phyloP scores from a whole-genome alignment of 1,139 yeast genomes.

The Candida glucosophila region DNA sequence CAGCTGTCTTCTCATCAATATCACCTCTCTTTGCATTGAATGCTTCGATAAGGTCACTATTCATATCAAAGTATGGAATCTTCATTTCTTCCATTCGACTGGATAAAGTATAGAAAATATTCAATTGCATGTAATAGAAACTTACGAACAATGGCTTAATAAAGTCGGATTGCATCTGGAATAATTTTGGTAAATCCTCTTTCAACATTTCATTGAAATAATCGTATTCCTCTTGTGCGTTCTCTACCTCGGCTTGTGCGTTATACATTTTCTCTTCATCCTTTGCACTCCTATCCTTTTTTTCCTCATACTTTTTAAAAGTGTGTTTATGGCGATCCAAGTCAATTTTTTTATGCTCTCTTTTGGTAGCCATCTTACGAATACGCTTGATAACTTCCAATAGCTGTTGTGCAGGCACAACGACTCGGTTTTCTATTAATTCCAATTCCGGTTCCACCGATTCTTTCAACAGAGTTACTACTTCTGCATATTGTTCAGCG shows the following conservation, averaged over 20 bases:
- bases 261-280: slow-evolving; percentile 87
- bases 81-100: slow-evolving; percentile 91
- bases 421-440: slow-evolving; percentile 81
- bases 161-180: slow-evolving; percentile 82
- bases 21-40: slow-evolving; percentile 79
- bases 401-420: slow-evolving; percentile 87
- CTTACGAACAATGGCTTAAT: slow-evolving; percentile 90
- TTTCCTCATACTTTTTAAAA: slow-evolving; percentile 64
- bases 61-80: slow-evolving; percentile 88
- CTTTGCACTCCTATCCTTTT: slow-evolving; percentile 74
- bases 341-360: slow-evolving; percentile 93
- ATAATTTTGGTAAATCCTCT: slow-evolving; percentile 78
- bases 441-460: slow-evolving; percentile 89
- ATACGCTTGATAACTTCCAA: slow-evolving; percentile 72
- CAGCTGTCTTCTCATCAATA: slow-evolving; percentile 81
- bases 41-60: slow-evolving; percentile 74
- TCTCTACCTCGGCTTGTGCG: slow-evolving; percentile 81
- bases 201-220: slow-evolving; percentile 93
- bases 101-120: slow-evolving; percentile 87
- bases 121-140: slow-evolving; percentile 94
- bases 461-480: slow-evolving; percentile 77
- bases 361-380: slow-evolving; percentile 88
- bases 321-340: slow-evolving; percentile 76
- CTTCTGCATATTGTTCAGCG: slow-evolving; percentile 81
- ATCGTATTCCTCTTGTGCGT: slow-evolving; percentile 93